Base-by-base conservation (phyloP, 2,329 filamentous ascomycete genomes). In the Pestalotiopsis sp. region DNA sequence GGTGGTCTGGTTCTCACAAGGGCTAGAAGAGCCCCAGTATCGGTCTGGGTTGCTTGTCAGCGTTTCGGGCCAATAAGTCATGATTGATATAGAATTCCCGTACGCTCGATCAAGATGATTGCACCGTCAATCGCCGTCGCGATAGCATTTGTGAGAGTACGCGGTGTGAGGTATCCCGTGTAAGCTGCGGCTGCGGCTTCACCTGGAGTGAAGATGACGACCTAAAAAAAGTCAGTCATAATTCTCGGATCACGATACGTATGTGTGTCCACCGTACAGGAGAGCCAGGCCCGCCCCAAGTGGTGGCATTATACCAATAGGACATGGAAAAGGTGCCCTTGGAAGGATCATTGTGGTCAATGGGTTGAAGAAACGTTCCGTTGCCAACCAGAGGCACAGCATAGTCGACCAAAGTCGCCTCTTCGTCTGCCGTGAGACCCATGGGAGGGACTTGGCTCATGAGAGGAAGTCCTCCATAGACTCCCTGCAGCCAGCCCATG, bases 1-100 rank as follows among this genome's bases (percentile, higher is more conserved):
- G 1, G 86, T 84, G 0, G 83, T 85, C 44, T 88, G 78, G 17
- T 82, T 74, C 11, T 78, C 71, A 70, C 82, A 88, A 0, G 88
- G 87, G 3, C 83, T 83, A 6, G 85, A 88, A n/a, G 81, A 79
- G 3, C 87, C 87, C 83, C 84, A 89, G 75, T 87, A 89, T 14
- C 87, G 83, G 72, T 89, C 83, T 84, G 62, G 26, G 3, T 44
- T 4, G 20, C 20, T 3, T 4, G 20, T 44, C 30, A 59, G 55
- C 57, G 13, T 44, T 9, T 10, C 1, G 30, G 1, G 13, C 17
- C 4, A 9, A 5, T 20, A 4, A 6, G 4, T n/a, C 56, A 17
- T 14, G 6, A 13, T 11, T 3, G 4, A 9, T 20, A 4, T 10
- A 7, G 30, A 52, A 3, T 9, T 35, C 3, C 2, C 80, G 67